Evolutionary conservation across 2,329 filamentous ascomycete species (phyloP), one percentile per base, ranked within the genome.

Genomic region (Fusarium chlamydosporum): DNA sequence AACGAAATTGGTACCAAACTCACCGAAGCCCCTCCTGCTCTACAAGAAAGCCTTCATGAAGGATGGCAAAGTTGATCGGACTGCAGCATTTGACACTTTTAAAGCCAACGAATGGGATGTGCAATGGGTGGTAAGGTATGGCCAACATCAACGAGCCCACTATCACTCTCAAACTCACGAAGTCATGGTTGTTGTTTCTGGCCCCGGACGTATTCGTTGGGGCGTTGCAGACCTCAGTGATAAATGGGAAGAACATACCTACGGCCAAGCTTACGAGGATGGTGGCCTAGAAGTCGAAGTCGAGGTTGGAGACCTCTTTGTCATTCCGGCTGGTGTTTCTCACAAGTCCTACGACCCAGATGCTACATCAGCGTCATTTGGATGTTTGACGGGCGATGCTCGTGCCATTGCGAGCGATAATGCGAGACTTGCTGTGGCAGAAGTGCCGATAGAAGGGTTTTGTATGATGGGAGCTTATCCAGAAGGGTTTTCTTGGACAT

Each of bases 381-480:
- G 60, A 1, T 63, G 60, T 12, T 38, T 63, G 50, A 63, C 60
- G 9, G 60, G 60, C 7, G 41, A 46, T 13, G 60, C 60, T 18
- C 59, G 60, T 9, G 51, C 41, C 0, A 63, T 63, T 20, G 42
- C 16, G 3, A 40, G 50, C 3, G 59, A 57, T 1, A 35, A 46
- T 6, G 45, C 56, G 4, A 45, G 58, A 6, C 35, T 63, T 11
- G 33, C 33, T 4, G 58, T 63, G 8, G 20, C 60, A 1, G 18
- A 64, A 2, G 26, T 63, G 2, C 60, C 60, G 1, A 15, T 63
- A 12, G 58, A 57, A 2, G 60, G 60, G 0, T 63, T 64, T 15
- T 63, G 60, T 3, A 63, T 63, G 60, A 63, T 63, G 59, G 60
- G 60, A 0, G 60, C 60, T 29, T 64, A 63, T 7, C 60, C 60